A percentile compares a stretch with the other conserved stretches of the same genome.
Conservation (phyloP, 2,329 filamentous ascomycete species). For the Amylocarpus encephaloides region DNA sequence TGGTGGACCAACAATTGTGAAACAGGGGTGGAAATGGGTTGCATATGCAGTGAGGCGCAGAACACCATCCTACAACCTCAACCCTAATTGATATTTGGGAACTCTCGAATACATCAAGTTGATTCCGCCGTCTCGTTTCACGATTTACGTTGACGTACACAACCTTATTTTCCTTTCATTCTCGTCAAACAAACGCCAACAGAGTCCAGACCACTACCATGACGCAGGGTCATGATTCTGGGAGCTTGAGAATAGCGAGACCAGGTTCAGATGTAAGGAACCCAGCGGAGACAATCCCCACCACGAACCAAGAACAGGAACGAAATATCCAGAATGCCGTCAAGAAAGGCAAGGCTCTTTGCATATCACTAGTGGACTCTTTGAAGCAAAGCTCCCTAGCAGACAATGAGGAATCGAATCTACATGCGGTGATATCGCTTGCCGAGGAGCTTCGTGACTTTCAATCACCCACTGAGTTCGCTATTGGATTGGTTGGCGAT, state of each 20-base stretch:
- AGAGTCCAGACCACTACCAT: too few relatives aligned
- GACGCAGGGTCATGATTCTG: too few relatives aligned
- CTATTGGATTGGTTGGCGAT: constrained; percentile 15
- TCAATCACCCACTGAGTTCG: constrained; percentile 13
- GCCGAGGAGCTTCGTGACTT: constrained; percentile 15
- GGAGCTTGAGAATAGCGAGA: too few relatives aligned
- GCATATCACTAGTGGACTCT: constrained; percentile 3
- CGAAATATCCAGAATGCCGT: constrained; percentile 5
- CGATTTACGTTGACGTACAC: too few relatives aligned
- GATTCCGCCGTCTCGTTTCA: too few relatives aligned
- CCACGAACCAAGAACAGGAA: background rate
- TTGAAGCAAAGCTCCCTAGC: constrained; percentile 9
- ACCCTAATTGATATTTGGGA: background rate
- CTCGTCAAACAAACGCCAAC: too few relatives aligned
- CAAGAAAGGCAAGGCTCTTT: constrained; percentile 6
- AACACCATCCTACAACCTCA: background rate
- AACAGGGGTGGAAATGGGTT: background rate
- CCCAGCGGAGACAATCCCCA: background rate
- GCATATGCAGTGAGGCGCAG: background rate
- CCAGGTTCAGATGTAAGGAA: background rate
- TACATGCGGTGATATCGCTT: constrained; percentile 9
- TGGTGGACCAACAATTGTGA: background rate
- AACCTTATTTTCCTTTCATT: too few relatives aligned
- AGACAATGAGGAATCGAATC: constrained; percentile 9
- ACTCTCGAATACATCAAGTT: background rate